Percentiles rank a stretch among this genome's conserved stretches.
Conservation (phyloP, 208 protist genomes). For the Tritrichomonas musculus region DNA sequence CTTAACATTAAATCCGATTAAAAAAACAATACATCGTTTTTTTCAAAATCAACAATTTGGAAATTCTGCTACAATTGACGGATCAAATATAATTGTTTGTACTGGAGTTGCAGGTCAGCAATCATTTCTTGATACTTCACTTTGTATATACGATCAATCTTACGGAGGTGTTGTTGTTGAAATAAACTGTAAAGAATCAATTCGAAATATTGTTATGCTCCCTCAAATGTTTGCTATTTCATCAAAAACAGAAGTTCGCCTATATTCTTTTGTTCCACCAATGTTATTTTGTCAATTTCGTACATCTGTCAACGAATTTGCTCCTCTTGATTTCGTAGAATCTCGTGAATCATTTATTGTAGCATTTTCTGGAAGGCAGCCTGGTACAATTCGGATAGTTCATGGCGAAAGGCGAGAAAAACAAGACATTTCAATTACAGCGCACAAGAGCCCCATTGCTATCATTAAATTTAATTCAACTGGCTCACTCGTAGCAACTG, state of each 20-base stretch:
- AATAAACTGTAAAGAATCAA: background rate
- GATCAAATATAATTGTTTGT: background rate
- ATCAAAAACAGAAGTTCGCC: slow-evolving; percentile 4
- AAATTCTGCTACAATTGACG: background rate
- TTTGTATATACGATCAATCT: background rate
- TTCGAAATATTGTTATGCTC: background rate
- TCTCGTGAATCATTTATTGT: background rate
- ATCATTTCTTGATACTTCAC: background rate
- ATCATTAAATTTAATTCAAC: background rate
- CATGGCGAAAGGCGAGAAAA: background rate
- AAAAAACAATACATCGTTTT: background rate
- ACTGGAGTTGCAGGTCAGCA: background rate
- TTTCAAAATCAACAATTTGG: slow-evolving; percentile 1
- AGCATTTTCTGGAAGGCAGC: background rate
- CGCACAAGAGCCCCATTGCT: background rate
- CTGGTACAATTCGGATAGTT: background rate
- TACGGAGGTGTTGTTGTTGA: background rate
- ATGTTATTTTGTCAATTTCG: background rate
- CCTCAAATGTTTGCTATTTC: background rate
- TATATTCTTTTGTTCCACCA: slow-evolving; percentile 3
- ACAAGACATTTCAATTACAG: background rate
- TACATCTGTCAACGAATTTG: background rate
- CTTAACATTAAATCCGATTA: background rate
- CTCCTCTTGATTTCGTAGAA: background rate
- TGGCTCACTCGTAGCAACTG: background rate